Evolutionary conservation across 108 stramenopile genomes (phyloP).

Genomic region (Epithemia pelagica): DNA sequence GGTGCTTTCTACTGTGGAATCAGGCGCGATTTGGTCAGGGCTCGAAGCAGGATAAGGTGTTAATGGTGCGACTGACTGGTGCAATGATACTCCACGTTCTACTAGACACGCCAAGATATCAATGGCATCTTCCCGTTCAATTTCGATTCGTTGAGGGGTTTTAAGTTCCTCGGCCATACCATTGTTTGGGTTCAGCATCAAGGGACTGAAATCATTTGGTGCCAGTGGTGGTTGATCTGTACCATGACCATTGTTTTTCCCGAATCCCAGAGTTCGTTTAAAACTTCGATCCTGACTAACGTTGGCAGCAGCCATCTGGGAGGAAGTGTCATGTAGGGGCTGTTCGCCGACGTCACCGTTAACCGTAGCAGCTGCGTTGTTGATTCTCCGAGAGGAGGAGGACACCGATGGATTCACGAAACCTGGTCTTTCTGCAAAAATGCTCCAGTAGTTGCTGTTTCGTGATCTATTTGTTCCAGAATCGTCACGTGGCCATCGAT

Average conservation of each 20-base stretch:
- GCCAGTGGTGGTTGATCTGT: neutral
- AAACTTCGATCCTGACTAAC: neutral
- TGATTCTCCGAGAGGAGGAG: neutral
- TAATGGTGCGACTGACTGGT: neutral
- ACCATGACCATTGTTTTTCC: slow-evolving; percentile 15
- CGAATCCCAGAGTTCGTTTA: neutral
- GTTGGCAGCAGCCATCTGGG: neutral
- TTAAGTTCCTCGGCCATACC: slow-evolving; percentile 14
- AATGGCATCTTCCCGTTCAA: slow-evolving; percentile 61
- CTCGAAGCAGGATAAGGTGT: neutral
- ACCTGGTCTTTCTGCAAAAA: neutral
- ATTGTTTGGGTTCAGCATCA: neutral
- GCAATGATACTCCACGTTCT: slow-evolving; percentile 34
- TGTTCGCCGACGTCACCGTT: neutral
- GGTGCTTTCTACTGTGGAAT: neutral
- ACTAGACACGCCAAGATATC: slow-evolving; percentile 55
- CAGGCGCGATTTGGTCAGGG: neutral
- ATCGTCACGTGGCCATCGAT: too few species aligned
- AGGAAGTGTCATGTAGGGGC: neutral
- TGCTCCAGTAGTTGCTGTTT: neutral
- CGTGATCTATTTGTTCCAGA: too few species aligned
- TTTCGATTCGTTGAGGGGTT: slow-evolving; percentile 40
- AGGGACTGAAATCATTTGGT: neutral
- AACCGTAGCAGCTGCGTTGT: neutral
- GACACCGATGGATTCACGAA: neutral